Percentiles rank a stretch among this genome's conserved stretches.
Evolutionary conservation across 371 early-diverging fungal genomes (phyloP).

Genomic region (Mucor ambiguus): DNA sequence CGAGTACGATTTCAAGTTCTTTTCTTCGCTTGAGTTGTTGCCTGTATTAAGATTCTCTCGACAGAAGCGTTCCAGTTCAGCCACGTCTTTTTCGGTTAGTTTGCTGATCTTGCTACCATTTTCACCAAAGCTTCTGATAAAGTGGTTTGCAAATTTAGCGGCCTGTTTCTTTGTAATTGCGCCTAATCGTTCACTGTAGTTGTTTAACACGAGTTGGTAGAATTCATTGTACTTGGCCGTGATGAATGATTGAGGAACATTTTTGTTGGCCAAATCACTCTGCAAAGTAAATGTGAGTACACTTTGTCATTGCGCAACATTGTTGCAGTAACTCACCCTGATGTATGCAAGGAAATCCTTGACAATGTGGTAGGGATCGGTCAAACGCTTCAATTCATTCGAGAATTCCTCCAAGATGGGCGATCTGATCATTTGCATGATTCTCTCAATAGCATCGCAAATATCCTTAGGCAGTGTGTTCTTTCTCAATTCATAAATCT

Average conservation of each 20-base stretch:
- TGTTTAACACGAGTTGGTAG: constrained; percentile 35
- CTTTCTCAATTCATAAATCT: constrained; percentile 56
- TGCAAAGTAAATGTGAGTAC: not conserved
- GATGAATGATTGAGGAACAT: constrained; percentile 21
- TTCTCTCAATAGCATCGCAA: constrained; percentile 34
- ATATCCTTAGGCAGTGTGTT: constrained; percentile 25
- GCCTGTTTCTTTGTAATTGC: constrained; percentile 54
- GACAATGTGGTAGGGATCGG: constrained; percentile 68
- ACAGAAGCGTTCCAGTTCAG: not conserved
- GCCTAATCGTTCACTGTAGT: constrained; percentile 25
- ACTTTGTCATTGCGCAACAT: not conserved
- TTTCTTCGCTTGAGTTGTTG: not conserved
- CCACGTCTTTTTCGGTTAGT: not conserved
- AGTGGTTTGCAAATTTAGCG: constrained; percentile 45
- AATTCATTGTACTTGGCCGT: constrained; percentile 35
- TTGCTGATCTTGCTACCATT: constrained; percentile 45
- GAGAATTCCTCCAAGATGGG: constrained; percentile 59
- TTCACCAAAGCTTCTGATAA: constrained; percentile 49
- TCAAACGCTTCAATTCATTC: constrained; percentile 66
- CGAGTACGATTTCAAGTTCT: constrained; percentile 61
- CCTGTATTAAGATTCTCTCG: not conserved
- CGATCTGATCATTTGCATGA: constrained; percentile 48
- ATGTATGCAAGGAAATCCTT: constrained; percentile 67
- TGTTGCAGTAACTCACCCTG: constrained; percentile 31
- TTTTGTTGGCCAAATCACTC: constrained; percentile 16